Base-by-base conservation (phyloP, 2,329 filamentous ascomycete species). In the Anthostomella pinea region DNA sequence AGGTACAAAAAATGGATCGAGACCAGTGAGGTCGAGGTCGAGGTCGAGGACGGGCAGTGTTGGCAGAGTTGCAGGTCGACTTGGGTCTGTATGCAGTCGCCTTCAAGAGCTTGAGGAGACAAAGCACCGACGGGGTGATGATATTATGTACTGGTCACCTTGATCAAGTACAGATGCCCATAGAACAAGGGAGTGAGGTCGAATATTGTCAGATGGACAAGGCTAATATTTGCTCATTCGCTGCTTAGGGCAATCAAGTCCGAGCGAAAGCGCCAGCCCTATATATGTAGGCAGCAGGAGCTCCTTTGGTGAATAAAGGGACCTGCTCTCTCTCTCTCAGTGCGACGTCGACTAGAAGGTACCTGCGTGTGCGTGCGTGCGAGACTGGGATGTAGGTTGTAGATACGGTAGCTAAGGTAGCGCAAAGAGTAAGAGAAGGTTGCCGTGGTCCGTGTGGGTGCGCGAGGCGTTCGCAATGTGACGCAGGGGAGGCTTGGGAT, bases 191-290 rank as follows among this genome's bases (percentile, higher is more conserved):
- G 20, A 14, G 33, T 18, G 22, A 29, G 37, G 42, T 48, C 32
- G 34, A 41, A 44, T 40, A 46, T 47, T 41, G 46, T 45, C 40
- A 52, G 51, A 40, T 45, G 47, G 43, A 46, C 46, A 44, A 52
- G 44, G 39, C 49, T 56, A 51, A 49, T 52, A 51, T 52, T 53
- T 49, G 52, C 51, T 56, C 52, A 53, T 54, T 54, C 47, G 45
- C 41, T 26, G 41, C 35, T 45, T 44, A 38, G 33, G 38, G 40
- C 39, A 44, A 52, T 46, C 52, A 52, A 45, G 45, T 49, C 41
- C 39, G 46, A 45, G 43, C 41, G 48, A 49, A 44, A 43, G 42
- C 38, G 34, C 41, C 48, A 49, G 42, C 41, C 48, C 42, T 49
- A 51, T 51, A 51, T 51, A 49, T 23, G 24, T 13, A 33, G 45